Evolutionary conservation across 495 filamentous ascomycete species (phyloP).

Genomic region (Xylaria nigripes): DNA sequence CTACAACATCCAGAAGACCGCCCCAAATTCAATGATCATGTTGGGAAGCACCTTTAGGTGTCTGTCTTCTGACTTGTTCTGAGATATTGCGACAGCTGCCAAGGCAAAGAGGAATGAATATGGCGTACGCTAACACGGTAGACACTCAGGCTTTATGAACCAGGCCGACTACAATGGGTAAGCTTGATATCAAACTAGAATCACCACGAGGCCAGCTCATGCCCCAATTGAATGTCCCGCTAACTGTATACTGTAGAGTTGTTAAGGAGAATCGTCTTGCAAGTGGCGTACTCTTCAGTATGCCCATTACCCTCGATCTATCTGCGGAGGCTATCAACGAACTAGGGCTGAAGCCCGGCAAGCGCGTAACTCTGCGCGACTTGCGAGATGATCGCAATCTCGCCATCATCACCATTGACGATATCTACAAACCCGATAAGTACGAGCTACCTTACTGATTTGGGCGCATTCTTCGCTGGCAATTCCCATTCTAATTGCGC

Average conservation of each 20-base stretch:
- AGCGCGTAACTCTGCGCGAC: conserved; percentile 80
- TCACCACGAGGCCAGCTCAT: background rate
- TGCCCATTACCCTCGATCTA: conserved; percentile 91
- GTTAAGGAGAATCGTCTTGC: conserved; percentile 77
- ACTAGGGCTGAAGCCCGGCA: conserved; percentile 63
- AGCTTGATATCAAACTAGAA: conserved; percentile 11
- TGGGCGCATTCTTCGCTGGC: conserved; percentile 7
- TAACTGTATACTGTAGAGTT: conserved; percentile 50
- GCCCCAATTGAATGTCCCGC: conserved; percentile 4
- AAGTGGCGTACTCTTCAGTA: conserved; percentile 88
- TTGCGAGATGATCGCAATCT: conserved; percentile 94
- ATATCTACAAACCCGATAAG: conserved; percentile 96
- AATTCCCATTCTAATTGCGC: conserved; percentile 30
- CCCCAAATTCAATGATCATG: no score
- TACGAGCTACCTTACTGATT: conserved; percentile 38
- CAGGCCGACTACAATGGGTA: conserved; percentile 94
- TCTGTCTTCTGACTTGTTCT: background rate
- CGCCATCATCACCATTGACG: conserved; percentile 90
- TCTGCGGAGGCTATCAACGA: conserved; percentile 63
- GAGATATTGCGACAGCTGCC: background rate
- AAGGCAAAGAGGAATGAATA: background rate
- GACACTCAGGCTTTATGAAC: conserved; percentile 77
- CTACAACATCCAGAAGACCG: background rate
- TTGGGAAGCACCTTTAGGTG: background rate
- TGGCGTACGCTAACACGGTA: conserved; percentile 12